These are phyloP conservation scores for Symmetrospora coprosmae DNA, from an alignment of 768 basidiomycete species.

Conservation along the genomic window DNA sequence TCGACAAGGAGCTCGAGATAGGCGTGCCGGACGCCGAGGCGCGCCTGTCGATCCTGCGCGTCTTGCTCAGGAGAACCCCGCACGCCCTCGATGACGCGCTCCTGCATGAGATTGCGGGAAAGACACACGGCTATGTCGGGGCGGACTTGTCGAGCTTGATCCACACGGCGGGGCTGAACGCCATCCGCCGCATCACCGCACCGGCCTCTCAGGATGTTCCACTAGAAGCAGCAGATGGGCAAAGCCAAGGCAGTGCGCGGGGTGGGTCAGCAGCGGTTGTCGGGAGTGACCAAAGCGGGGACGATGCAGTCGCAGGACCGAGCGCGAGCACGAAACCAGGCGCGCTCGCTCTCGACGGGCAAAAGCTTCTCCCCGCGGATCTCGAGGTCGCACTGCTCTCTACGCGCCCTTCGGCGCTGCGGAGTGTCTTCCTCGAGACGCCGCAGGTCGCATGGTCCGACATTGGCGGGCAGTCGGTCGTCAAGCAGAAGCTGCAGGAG, in stretches of 20 bases:
- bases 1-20: conserved; percentile 91
- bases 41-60: conserved; percentile 69
- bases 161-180: conserved; percentile 77
- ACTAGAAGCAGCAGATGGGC: too few species aligned
- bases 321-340: too few species aligned
- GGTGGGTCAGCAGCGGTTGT: not conserved
- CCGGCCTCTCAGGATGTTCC: not conserved
- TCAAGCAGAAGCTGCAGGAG: conserved; percentile 76
- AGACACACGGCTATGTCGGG: conserved; percentile 88
- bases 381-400: conserved; percentile 56
- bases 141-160: conserved; percentile 86
- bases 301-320: too few species aligned
- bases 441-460: conserved; percentile 70
- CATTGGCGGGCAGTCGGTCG: conserved; percentile 68
- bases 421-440: conserved; percentile 77
- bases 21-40: conserved; percentile 76
- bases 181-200: conserved; percentile 54
- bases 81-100: conserved; percentile 51
- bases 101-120: conserved; percentile 51
- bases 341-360: not conserved
- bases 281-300: not conserved
- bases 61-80: conserved; percentile 66
- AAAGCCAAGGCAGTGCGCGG: not conserved
- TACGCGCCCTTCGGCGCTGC: conserved; percentile 83
- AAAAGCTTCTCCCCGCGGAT: conserved; percentile 40